These are phyloP conservation scores for Sporothrix brunneoviolacea DNA, from an alignment of 2,329 filamentous ascomycete genomes.

Conservation along the genomic window DNA sequence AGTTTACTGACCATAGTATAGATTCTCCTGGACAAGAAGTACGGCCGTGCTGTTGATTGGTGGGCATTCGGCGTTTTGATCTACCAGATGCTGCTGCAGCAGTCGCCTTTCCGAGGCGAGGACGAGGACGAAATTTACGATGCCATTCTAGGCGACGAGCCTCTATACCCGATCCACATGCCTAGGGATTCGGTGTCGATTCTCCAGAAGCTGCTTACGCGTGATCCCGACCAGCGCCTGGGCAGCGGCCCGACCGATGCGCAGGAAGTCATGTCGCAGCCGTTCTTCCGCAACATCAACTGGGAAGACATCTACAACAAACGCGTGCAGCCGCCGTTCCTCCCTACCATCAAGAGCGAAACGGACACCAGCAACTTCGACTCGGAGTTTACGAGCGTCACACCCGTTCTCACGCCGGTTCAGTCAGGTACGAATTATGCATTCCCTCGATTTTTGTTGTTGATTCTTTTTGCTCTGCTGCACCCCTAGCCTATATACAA, in stretches of 20 bases:
- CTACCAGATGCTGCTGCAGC: conserved; percentile 98
- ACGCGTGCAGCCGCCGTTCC: conserved; percentile 79
- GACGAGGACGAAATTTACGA: conserved; percentile 99
- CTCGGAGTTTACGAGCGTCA: conserved; percentile 96
- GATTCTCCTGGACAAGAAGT: conserved; percentile 98
- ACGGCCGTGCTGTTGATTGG: conserved; percentile 95
- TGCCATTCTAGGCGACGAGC: conserved; percentile 93
- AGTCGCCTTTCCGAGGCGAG: conserved; percentile 96
- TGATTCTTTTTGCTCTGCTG: not conserved
- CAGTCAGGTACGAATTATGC: conserved; percentile 68
- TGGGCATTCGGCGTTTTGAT: conserved; percentile 99
- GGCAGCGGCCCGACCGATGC: conserved; percentile 95
- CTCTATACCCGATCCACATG: conserved; percentile 98
- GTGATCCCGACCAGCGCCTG: conserved; percentile 86
- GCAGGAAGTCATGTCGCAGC: conserved; percentile 97
- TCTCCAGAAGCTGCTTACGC: conserved; percentile 90
- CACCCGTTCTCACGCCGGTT: conserved; percentile 91
- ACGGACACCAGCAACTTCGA: conserved; percentile 99
- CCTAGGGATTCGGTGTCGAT: conserved; percentile 96
- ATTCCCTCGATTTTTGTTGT: conserved; percentile 19
- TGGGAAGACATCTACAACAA: conserved; percentile 99
- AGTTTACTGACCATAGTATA: no score
- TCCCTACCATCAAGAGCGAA: conserved; percentile 80
- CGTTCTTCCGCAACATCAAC: conserved; percentile 95
- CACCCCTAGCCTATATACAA: not conserved